Base-by-base conservation (phyloP, 2,329 filamentous ascomycete species). In the Nemania sp. region DNA sequence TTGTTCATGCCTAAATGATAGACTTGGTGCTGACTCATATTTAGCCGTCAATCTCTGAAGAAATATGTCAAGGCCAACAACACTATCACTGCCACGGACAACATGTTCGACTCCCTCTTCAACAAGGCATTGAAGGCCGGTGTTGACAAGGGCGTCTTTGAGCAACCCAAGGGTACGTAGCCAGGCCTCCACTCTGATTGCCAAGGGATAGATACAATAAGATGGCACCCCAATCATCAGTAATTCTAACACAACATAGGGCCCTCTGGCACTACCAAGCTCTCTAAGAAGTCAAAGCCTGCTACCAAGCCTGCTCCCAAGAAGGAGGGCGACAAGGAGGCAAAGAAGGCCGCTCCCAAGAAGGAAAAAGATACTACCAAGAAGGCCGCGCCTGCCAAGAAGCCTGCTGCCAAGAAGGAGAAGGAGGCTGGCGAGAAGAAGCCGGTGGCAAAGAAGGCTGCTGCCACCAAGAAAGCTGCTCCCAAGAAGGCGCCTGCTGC, bases 181-280 rank as follows among this genome's bases (percentile, higher is more conserved):
- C 20, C 13, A 38, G 20, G 5, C 13, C n/a, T 38, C n/a, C 22
- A 22, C 8, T 20, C 15, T n/a, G n/a, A n/a, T n/a, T n/a, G n/a
- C n/a, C n/a, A n/a, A n/a, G n/a, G n/a, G n/a, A n/a, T n/a, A n/a
- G n/a, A n/a, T n/a, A n/a, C n/a, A n/a, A n/a, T n/a, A n/a, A n/a
- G n/a, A n/a, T n/a, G n/a, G n/a, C n/a, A n/a, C n/a, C n/a, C n/a
- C n/a, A n/a, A n/a, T n/a, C n/a, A n/a, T n/a, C n/a, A n/a, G n/a
- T n/a, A n/a, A 10, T 70, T 53, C 67, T 79, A 57, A 79, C 70
- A n/a, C 20, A 24, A 54, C 15, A 1, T 67, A 94, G 92, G 92
- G 77, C 87, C 93, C 68, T 97, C 94, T 72, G 94, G 94, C 69
- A 92, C 93, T 74, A 93, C 96, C 82, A 97, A 97, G 91, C 90